Evolutionary conservation across 148 eudicot species (phyloP), one percentile per base, ranked within the genome.

Genomic region (Fagopyrum tataricum): DNA sequence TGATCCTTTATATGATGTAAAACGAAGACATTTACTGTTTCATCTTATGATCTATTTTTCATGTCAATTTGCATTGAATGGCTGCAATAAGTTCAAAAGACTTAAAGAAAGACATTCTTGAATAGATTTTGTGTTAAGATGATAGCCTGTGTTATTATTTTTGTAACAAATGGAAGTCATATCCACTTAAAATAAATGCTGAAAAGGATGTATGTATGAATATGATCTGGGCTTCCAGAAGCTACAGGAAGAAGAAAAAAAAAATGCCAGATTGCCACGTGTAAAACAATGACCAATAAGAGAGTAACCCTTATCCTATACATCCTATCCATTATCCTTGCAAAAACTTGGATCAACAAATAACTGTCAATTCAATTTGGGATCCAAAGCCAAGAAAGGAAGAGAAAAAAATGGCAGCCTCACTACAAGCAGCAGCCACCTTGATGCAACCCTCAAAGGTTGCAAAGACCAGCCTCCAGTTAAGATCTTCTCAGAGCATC

Each of bases 381-480:
- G 42, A 66, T 17, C 13, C n/a, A 66, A 24, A 66, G 9, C 5
- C n/a, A 66, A 10, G 44, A 66, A 20, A 41, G n/a, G 70, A n/a
- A 66, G 18, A 66, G 12, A 14, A 51, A 1, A 17, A 4, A 20
- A 51, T 15, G 2, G 99, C 99, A 59, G 84, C 92, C 78, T 95
- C 99, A 79, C 70, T 92, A 43, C 99, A 96, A 81, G 90, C 99
- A 76, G 97, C 96, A 56, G 96, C 97, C 14, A 96, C 97, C 13
- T 79, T 92, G 61, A 84, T 88, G 93, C 93, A 88, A 72, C 96
- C 91, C 51, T 71, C 88, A 47, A 88, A 83, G 86, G 56, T 85
- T 40, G 89, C 88, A 51, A 84, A 76, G 53, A 72, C 41, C 81
- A 74, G 23, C 55, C 77, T 82, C 56, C 93, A 79, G 71, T 73